These are phyloP conservation scores for Hemileccinum rubropunctum DNA, from an alignment of 768 basidiomycete genomes.

Conservation along the genomic window DNA sequence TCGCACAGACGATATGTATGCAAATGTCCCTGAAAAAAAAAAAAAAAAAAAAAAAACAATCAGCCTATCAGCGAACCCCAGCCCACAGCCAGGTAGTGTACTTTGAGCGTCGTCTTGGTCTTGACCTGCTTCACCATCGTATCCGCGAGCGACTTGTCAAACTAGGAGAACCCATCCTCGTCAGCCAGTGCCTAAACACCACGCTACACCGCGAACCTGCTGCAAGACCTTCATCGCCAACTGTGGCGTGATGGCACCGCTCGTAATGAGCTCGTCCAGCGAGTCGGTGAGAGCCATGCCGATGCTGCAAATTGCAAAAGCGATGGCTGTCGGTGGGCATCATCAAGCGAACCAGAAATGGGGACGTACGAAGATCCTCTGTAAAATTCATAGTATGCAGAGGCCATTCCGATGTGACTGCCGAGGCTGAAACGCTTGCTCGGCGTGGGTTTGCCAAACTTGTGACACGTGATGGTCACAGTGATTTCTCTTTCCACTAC, in stretches of 20 bases:
- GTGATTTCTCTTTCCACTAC: no score
- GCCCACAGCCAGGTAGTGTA: conserved; percentile 29
- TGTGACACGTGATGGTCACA: no score
- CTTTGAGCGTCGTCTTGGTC: conserved; percentile 91
- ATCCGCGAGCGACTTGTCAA: conserved; percentile 93
- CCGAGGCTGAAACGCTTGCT: no score
- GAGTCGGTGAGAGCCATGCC: conserved; percentile 98
- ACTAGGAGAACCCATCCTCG: conserved; percentile 50
- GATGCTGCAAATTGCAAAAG: conserved; percentile 54
- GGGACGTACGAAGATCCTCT: conserved; percentile 80
- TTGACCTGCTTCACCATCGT: conserved; percentile 93
- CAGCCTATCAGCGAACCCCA: no score
- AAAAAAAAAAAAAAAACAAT: no score
- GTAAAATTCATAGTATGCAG: conserved; percentile 92
- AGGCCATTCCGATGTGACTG: no score
- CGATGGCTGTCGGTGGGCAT: background rate
- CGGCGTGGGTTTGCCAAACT: no score
- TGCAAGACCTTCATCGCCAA: conserved; percentile 98
- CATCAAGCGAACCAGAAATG: background rate
- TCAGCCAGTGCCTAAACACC: no score
- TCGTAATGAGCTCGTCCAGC: conserved; percentile 96
- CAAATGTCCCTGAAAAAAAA: conserved; percentile 73
- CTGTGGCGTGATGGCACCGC: conserved; percentile 95
- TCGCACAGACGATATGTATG: conserved; percentile 91
- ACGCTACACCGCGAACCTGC: conserved; percentile 58